A percentile compares a stretch with the other conserved stretches of the same genome.
These are phyloP conservation scores for Neurospora sp. DNA, from an alignment of 495 filamentous ascomycete species.

Conservation along the genomic window DNA sequence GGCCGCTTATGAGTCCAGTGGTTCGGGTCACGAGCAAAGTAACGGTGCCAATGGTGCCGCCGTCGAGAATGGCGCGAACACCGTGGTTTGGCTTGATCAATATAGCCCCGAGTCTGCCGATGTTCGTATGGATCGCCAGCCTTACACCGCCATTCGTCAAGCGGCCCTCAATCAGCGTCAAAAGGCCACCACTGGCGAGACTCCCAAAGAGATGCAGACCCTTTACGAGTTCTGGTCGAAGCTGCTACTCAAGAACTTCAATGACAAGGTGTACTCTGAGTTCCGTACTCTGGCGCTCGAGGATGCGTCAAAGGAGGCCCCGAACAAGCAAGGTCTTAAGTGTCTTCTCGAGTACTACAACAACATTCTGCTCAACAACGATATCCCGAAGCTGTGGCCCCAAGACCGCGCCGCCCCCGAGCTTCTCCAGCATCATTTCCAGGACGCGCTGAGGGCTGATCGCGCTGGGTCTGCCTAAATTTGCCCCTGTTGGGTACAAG, in stretches of 20 bases:
- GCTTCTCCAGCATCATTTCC: slow-evolving; percentile 17
- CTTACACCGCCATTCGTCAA: slow-evolving; percentile 44
- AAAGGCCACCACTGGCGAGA: slow-evolving; percentile 35
- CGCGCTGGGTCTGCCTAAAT: not conserved
- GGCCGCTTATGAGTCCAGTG: slow-evolving; percentile 9
- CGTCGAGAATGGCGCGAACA: not conserved
- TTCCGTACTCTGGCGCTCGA: slow-evolving; percentile 62
- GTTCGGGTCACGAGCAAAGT: not conserved
- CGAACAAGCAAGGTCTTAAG: slow-evolving; percentile 14
- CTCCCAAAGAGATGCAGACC: slow-evolving; percentile 45
- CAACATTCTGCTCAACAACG: slow-evolving; percentile 13
- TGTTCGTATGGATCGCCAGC: slow-evolving; percentile 37
- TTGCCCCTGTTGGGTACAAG: not conserved
- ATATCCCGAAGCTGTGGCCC: slow-evolving; percentile 20
- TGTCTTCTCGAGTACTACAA: slow-evolving; percentile 19
- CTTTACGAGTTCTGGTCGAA: slow-evolving; percentile 75
- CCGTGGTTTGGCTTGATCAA: slow-evolving; percentile 10
- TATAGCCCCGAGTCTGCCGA: slow-evolving; percentile 1
- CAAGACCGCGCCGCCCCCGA: slow-evolving; percentile 14
- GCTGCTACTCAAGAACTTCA: slow-evolving; percentile 66
- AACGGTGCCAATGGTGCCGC: slow-evolving; percentile 6
- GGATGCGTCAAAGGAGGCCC: slow-evolving; percentile 37
- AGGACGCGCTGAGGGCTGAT: slow-evolving; percentile 13
- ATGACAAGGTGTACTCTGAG: slow-evolving; percentile 68
- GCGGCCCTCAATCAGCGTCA: slow-evolving; percentile 49